Conservation (phyloP, 2,329 filamentous ascomycete species). For the Ophiostoma australiae region DNA sequence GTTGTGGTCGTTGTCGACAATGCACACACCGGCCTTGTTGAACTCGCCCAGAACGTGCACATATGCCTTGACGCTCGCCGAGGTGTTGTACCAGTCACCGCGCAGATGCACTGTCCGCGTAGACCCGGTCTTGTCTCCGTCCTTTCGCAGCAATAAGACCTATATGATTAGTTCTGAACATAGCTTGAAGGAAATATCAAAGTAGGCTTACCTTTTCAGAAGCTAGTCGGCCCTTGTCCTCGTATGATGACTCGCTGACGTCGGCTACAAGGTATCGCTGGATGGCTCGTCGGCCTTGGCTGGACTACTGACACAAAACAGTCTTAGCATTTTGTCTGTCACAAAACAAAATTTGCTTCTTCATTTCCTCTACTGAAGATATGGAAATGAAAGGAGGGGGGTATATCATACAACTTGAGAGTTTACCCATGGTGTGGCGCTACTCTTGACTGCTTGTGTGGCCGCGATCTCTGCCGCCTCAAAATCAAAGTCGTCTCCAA, state of each 20-base stretch:
- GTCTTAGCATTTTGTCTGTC: constrained; percentile 17
- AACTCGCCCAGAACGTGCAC: constrained; percentile 85
- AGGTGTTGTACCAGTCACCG: constrained; percentile 80
- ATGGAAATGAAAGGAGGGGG: constrained; percentile 20
- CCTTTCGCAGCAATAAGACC: constrained; percentile 77
- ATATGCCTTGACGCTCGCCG: constrained; percentile 61
- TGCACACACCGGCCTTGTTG: constrained; percentile 62
- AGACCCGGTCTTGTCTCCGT: constrained; percentile 53
- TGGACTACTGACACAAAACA: constrained; percentile 47
- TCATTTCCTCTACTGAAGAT: constrained; percentile 12
- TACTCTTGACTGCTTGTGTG: constrained; percentile 52
- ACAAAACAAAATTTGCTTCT: background rate
- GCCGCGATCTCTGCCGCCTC: constrained; percentile 70
- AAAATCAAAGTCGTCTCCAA: constrained; percentile 68
- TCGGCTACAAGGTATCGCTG: constrained; percentile 81
- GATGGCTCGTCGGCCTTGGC: constrained; percentile 65
- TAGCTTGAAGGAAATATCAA: background rate
- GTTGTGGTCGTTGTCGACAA: constrained; percentile 75
- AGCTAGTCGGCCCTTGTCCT: constrained; percentile 58
- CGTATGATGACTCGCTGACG: constrained; percentile 65
- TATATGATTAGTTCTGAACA: constrained; percentile 35
- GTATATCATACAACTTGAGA: constrained; percentile 50
- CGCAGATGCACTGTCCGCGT: constrained; percentile 69
- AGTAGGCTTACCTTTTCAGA: background rate
- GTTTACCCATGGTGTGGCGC: constrained; percentile 23